Base-by-base conservation (phyloP, 305 asterid species). In the Fraxinus nigra region DNA sequence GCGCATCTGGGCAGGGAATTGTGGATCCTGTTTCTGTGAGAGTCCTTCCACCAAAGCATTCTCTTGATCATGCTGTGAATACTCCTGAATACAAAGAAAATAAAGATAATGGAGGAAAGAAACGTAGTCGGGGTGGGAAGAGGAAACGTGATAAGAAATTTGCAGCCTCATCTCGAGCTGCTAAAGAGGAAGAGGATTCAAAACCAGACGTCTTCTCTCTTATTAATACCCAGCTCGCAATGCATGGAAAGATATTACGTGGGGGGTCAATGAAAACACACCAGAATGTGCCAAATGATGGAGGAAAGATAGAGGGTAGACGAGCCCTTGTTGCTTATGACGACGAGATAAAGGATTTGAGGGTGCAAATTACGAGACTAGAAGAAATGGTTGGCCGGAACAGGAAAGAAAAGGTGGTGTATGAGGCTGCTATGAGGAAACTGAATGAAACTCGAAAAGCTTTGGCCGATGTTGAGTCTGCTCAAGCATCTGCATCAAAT, bases 361-460 rank as follows among this genome's bases (percentile, higher is more conserved):
- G 83, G 86, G 59, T 84, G 56, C 97, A 91, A 75, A 86, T 83
- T 10, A 90, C 81, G 82, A 95, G 87, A 84, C 91, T 95, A 8
- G 97, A 93, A 82, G 98, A 95, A 86, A 95, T 95, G 98, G 93
- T 81, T 86, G 87, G 88, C n/a, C 85, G 98, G n/a, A 95, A 95
- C 87, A 88, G 88, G 87, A 94, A 87, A 30, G 98, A 95, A 70
- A 95, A 92, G 84, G 91, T 86, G 0, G 93, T 95, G 59, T 87
- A 89, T 38, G 98, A 93, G 38, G 98, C 99, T 89, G 98, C 95
- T 11, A 85, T 85, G 93, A 87, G 97, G 88, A 95, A 91, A 87
- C 91, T 95, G 38, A 87, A 80, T 7, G 99, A 95, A 79, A 94
- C 98, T 38, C 90, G 93, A 34, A 91, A 85, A 83, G 92, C 96